Conservation (phyloP, 2,329 filamentous ascomycete species). For the Teratosphaeria epicoccoides region DNA sequence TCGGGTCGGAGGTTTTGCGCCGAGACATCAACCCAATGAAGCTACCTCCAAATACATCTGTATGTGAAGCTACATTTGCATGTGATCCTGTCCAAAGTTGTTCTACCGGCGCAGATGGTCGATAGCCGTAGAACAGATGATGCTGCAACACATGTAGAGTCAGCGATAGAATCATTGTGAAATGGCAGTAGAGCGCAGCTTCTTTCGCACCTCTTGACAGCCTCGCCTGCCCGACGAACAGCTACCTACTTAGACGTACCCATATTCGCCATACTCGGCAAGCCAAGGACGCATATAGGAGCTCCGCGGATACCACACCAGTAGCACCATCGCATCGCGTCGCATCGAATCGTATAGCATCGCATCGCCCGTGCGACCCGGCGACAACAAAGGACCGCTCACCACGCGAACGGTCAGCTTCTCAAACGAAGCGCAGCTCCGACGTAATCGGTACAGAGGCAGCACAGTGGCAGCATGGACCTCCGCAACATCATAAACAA, state of each 20-base stretch:
- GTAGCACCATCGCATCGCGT: no score
- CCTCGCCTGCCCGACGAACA: neutral
- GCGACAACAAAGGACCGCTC: neutral
- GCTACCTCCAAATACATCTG: no score
- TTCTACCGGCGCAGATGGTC: no score
- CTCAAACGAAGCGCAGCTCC: neutral
- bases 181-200: neutral
- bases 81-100: no score
- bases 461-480: slow-evolving; percentile 18
- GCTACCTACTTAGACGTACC: no score
- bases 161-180: no score
- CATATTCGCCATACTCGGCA: neutral
- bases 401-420: neutral
- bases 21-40: no score
- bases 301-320: neutral
- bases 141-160: no score
- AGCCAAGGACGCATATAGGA: neutral
- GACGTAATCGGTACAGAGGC: neutral
- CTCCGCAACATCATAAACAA: slow-evolving; percentile 24
- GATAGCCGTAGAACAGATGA: no score
- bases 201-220: neutral
- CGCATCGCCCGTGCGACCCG: neutral
- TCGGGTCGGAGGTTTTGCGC: neutral
- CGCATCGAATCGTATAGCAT: no score
- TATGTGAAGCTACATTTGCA: no score